A percentile compares a stretch with the other conserved stretches of the same genome.
These are phyloP conservation scores for Talaromyces sp. DNA, from an alignment of 2,329 filamentous ascomycete genomes.

Conservation along the genomic window DNA sequence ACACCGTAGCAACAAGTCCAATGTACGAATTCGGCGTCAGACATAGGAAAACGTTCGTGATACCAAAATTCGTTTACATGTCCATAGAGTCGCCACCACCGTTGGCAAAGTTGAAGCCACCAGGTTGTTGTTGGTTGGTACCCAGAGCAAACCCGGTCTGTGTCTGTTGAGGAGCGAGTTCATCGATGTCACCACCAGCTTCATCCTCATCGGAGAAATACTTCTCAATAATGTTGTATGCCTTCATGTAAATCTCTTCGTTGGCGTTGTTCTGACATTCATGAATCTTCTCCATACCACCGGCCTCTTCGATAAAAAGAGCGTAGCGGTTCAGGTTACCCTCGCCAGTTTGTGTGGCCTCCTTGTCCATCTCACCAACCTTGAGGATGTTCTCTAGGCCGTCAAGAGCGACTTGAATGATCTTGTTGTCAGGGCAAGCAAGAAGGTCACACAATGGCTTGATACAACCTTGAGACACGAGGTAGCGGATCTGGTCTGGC, in stretches of 20 bases:
- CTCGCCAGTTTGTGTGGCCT: slow-evolving; percentile 58
- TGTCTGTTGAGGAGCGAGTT: slow-evolving; percentile 68
- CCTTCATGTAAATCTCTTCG: slow-evolving; percentile 99
- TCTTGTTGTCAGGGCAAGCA: slow-evolving; percentile 98
- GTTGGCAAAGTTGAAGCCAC: slow-evolving; percentile 90
- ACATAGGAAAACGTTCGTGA: background rate
- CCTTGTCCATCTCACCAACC: slow-evolving; percentile 98
- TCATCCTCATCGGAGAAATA: slow-evolving; percentile 99
- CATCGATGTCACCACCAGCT: slow-evolving; percentile 70
- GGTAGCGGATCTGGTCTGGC: slow-evolving; percentile 95
- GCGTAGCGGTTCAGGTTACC: slow-evolving; percentile 84
- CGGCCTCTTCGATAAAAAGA: slow-evolving; percentile 96
- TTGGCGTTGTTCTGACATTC: slow-evolving; percentile 99
- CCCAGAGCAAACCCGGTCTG: slow-evolving; percentile 71
- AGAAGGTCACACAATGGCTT: slow-evolving; percentile 95
- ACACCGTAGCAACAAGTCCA: background rate
- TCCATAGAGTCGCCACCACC: slow-evolving; percentile 70
- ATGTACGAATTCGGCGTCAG: background rate
- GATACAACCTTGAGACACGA: slow-evolving; percentile 91
- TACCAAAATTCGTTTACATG: slow-evolving; percentile 53
- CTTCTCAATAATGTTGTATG: slow-evolving; percentile 99
- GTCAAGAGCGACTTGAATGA: slow-evolving; percentile 97
- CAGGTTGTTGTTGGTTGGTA: slow-evolving; percentile 62
- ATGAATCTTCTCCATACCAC: slow-evolving; percentile 99
- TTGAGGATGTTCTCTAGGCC: slow-evolving; percentile 99